Conservation (phyloP, 805 yeast species). For the Schwanniomyces vanrijiae region DNA sequence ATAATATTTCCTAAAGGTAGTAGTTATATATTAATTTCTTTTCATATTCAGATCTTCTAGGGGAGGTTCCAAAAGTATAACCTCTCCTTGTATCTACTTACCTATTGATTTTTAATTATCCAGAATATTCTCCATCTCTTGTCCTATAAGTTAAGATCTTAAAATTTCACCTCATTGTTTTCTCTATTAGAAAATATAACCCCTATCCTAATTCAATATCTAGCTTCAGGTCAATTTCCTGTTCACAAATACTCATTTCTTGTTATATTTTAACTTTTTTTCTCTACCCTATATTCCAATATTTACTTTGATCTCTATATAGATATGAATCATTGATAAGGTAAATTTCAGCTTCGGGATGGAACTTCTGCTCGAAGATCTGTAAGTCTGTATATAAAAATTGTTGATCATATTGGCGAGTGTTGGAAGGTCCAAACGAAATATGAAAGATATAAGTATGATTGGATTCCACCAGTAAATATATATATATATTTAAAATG, state of each 20-base stretch:
- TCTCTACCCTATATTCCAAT: background rate
- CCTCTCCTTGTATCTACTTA: background rate
- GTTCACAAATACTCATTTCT: background rate
- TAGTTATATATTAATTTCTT: conserved; percentile 1
- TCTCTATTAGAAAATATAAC: background rate
- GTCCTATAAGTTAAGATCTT: background rate
- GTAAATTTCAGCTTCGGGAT: background rate
- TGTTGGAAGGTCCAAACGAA: background rate
- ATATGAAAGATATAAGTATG: background rate
- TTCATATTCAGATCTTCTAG: background rate
- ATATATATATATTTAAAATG: background rate
- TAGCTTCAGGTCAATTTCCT: background rate
- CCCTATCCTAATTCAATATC: background rate
- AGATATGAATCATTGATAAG: background rate
- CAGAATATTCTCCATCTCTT: conserved; percentile 1
- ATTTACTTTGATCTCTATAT: background rate
- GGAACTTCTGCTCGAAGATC: background rate
- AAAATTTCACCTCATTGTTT: background rate
- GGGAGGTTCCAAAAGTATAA: conserved; percentile 3
- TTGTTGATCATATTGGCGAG: background rate
- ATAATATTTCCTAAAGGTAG: conserved; percentile 18
- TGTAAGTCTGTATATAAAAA: background rate
- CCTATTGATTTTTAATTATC: background rate
- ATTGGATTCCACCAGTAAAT: background rate
- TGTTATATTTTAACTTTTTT: background rate